Percentiles rank a stretch among this genome's conserved stretches.
These are phyloP conservation scores for Verticillium longisporum DNA, from an alignment of 2,329 filamentous ascomycete genomes.

Conservation along the genomic window DNA sequence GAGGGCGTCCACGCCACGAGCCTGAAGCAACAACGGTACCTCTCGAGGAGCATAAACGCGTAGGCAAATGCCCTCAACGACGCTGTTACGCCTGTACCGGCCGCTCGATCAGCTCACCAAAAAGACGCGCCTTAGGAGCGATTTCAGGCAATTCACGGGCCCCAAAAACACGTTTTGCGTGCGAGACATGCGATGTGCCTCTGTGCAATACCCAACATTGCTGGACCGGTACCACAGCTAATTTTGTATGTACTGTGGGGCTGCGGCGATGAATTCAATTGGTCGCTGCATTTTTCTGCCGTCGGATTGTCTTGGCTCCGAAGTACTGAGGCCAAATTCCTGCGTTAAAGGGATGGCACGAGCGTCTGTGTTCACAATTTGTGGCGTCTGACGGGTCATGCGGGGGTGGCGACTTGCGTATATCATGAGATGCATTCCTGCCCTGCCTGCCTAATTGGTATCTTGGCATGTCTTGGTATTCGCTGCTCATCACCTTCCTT, in stretches of 20 bases:
- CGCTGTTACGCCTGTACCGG: background rate
- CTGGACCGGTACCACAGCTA: background rate
- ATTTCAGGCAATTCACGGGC: background rate
- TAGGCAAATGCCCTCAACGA: background rate
- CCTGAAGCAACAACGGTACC: background rate
- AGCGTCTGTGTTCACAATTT: background rate
- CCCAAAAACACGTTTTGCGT: no score
- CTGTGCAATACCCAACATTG: background rate
- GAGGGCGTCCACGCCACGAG: background rate
- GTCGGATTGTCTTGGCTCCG: no score
- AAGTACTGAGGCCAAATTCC: no score
- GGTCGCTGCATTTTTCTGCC: background rate
- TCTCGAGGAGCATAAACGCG: background rate
- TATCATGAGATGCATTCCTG: background rate
- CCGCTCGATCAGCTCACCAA: background rate
- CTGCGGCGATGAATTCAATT: background rate
- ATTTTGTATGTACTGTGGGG: background rate
- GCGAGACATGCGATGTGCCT: background rate
- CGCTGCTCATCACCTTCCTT: background rate
- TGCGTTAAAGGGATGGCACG: background rate
- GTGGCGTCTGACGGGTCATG: background rate
- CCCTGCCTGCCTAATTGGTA: background rate
- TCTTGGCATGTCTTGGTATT: background rate
- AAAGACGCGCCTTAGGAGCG: background rate
- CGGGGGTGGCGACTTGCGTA: background rate